Base-by-base conservation (phyloP, 768 basidiomycete genomes). In the Tylopilus subfusipes region DNA sequence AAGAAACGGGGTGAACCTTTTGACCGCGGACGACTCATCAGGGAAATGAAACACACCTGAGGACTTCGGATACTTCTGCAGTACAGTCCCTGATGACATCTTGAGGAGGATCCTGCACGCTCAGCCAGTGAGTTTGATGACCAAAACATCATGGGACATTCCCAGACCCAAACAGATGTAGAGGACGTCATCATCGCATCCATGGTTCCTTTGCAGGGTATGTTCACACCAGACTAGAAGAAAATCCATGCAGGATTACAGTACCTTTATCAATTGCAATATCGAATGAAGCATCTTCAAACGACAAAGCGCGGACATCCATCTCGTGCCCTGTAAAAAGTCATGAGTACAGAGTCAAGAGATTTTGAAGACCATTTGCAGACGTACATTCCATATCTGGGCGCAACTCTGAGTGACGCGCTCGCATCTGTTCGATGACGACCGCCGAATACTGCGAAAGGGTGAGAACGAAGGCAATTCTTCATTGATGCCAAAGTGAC, bases 131-230 rank as follows among this genome's bases (percentile, higher is more conserved):
- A 55, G 56, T 45, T 50, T 24, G 47, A 34, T 43, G n/a, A 47
- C 21, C 22, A 22, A 21, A 47, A 39, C 11, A 21, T 21, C 21
- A 21, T 42, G 11, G 1, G 21, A 46, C 5, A 36, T 34, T 14
- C 11, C 47, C 78, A 48, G 59, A 87, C 89, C 90, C 91, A 93
- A 52, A 90, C 84, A 60, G 90, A 86, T 18, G 86, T 85, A 65
- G 89, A 88, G 1, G 81, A 75, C 0, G 91, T 84, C 84, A 93
- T 84, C 86, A 93, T 88, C 3, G 90, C 88, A 66, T 93, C 91
- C 89, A 93, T 91, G 2, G 90, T 92, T 16, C 88, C 80, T 82
- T 53, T 36, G 30, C 5, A 12, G 12, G 38, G 21, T 25, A 11
- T 27, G 19, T 29, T 57, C 22, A 45, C 6, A 43, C 21, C 51